A percentile compares a stretch with the other conserved stretches of the same genome.
These are phyloP conservation scores for Saksenaea oblongispora DNA, from an alignment of 371 early-diverging fungal genomes.

Conservation along the genomic window DNA sequence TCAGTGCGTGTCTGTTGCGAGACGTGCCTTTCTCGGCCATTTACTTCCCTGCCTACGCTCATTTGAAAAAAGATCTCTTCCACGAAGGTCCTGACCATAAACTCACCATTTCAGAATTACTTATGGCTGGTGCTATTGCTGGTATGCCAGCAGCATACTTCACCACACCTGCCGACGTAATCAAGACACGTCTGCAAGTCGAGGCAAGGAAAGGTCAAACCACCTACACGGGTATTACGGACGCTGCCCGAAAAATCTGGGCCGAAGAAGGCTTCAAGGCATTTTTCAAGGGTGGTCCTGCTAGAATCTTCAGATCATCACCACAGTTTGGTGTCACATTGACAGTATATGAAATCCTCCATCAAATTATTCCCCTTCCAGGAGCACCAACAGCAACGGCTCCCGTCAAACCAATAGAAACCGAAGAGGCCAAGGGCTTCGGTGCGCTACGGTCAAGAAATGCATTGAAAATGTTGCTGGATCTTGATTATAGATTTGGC, in stretches of 20 bases:
- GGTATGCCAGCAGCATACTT: constrained; percentile 98
- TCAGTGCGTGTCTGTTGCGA: constrained; percentile 89
- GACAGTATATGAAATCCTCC: constrained; percentile 90
- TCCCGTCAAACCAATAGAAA: constrained; percentile 11
- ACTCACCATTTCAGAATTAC: constrained; percentile 73
- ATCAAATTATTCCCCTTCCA: constrained; percentile 75
- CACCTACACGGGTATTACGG: constrained; percentile 81
- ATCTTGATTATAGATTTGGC: constrained; percentile 62
- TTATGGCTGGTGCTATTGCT: constrained; percentile 91
- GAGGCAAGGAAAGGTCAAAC: constrained; percentile 90
- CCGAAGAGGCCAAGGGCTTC: constrained; percentile 31
- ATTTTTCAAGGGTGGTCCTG: constrained; percentile 95
- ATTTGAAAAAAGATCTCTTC: constrained; percentile 86
- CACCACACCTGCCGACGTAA: constrained; percentile 97
- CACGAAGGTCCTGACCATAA: constrained; percentile 80
- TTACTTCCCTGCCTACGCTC: constrained; percentile 95
- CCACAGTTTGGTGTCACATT: constrained; percentile 98
- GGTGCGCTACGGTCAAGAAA: constrained; percentile 60
- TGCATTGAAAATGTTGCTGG: constrained; percentile 66
- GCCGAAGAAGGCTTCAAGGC: constrained; percentile 92
- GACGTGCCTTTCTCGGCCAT: constrained; percentile 98
- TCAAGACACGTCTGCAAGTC: constrained; percentile 97
- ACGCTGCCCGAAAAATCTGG: constrained; percentile 87
- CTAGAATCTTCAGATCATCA: constrained; percentile 82
- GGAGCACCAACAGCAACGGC: constrained; percentile 33